Evolutionary conservation across 78 protist genomes (phyloP), one percentile per base, ranked within the genome.

Genomic region (Bodo saltans): DNA sequence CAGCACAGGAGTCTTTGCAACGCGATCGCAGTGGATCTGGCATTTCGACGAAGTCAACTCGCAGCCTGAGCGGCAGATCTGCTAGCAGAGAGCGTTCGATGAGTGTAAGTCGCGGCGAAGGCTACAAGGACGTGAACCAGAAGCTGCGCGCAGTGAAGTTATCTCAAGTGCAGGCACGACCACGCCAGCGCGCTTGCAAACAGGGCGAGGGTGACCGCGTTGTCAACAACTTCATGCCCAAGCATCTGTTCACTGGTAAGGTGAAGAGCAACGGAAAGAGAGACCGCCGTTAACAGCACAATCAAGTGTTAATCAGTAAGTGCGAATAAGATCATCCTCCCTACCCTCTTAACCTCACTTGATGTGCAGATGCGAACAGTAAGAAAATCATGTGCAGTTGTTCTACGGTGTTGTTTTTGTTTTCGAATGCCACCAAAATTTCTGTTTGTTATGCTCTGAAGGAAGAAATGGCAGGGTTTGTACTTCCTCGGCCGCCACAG

Each of bases 211-310:
- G 93, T 68, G 99, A 97, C 79, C 90, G 95, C 27, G 87, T 71
- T 72, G 80, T 93, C 53, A 67, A 26, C 41, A 42, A 42, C 89
- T 17, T 34, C 52, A 94, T 70, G 95, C 99, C 98, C 37, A 95
- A 94, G 83, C 96, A 92, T 69, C 60, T 96, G 72, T 91, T 87
- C 90, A 25, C 96, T 0, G 99, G 99, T 72, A 97, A 97, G 96
- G 86, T 96, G 78, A 80, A 88, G 32, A 1, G 17, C 34, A 40
- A 34, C 42, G 98, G 98, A 73, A 93, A 33, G 75, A 85, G 83
- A 1, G 96, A 93, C 72, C 83, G 92, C n/a, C 91, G 99, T 28
- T 96, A 92, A 89, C 12, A 29, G 32, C 28, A 42, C 47, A 12
- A 73, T 17, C 75, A n/a, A n/a, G n/a, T n/a, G n/a, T n/a, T n/a